These are phyloP conservation scores for Actinomucor elegans DNA, from an alignment of 371 early-diverging fungal species.

Conservation along the genomic window DNA sequence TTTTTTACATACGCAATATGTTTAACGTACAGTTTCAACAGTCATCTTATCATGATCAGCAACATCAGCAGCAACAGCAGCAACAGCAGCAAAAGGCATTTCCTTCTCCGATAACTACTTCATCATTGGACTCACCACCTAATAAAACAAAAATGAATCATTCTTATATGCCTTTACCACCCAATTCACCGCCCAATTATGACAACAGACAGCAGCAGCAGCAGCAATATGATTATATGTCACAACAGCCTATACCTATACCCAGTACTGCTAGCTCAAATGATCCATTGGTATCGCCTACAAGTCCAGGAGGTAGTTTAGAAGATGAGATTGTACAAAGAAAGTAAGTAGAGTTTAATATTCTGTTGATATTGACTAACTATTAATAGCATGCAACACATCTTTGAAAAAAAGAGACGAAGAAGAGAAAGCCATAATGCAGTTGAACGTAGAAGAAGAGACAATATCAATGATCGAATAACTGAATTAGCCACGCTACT, in stretches of 20 bases:
- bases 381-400: constrained; percentile 26
- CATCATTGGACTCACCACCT: constrained; percentile 42
- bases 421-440: constrained; percentile 40
- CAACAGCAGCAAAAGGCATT: constrained; percentile 21
- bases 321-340: constrained; percentile 41
- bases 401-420: constrained; percentile 35
- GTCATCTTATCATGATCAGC: constrained; percentile 14
- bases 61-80: constrained; percentile 3
- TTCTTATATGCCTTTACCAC: constrained; percentile 13
- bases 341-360: constrained; percentile 31
- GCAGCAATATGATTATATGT: constrained; percentile 21
- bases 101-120: constrained; percentile 38
- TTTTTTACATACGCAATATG: background rate
- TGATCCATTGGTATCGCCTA: constrained; percentile 21
- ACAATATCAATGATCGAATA: constrained; percentile 95
- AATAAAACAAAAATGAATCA: constrained; percentile 8
- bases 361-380: background rate
- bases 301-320: constrained; percentile 23
- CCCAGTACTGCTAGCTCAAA: background rate
- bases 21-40: constrained; percentile 35
- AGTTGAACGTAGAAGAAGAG: constrained; percentile 91
- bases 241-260: constrained; percentile 1
- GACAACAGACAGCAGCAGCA: background rate
- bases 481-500: constrained; percentile 47
- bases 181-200: constrained; percentile 4